These are phyloP conservation scores for Colletotrichum salicis DNA, from an alignment of 2,329 filamentous ascomycete species.

Conservation along the genomic window DNA sequence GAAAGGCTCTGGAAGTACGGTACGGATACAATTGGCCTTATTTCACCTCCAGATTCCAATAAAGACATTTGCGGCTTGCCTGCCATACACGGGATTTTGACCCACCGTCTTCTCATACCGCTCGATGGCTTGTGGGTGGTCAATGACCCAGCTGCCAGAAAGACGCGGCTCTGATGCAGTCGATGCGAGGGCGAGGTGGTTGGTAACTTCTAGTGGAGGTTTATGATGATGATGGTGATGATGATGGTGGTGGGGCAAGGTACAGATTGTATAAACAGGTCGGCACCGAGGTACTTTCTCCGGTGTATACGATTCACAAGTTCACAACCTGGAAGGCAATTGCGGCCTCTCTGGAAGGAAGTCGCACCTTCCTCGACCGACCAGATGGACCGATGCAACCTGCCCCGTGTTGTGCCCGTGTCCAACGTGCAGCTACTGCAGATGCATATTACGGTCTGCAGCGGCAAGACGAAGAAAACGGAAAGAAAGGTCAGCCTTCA, in stretches of 20 bases:
- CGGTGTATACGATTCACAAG: too few relatives aligned
- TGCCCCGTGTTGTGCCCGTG: constrained; percentile 21
- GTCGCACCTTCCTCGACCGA: not conserved
- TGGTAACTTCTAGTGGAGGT: not conserved
- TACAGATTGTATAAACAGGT: not conserved
- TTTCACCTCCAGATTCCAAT: not conserved
- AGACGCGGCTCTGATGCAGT: not conserved
- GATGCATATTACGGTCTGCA: constrained; percentile 5
- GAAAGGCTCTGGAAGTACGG: not conserved
- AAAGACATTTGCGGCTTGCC: not conserved
- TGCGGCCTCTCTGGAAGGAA: too few relatives aligned
- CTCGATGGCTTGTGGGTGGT: not conserved
- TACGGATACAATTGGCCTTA: not conserved
- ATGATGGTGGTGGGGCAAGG: not conserved
- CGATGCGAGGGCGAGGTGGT: not conserved
- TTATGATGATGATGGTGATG: too few relatives aligned
- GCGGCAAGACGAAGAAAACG: not conserved
- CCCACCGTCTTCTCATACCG: not conserved
- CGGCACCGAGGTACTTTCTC: not conserved
- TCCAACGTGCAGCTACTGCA: constrained; percentile 19
- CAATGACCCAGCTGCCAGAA: not conserved
- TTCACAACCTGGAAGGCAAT: too few relatives aligned
- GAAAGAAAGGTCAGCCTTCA: not conserved
- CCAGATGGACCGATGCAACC: constrained; percentile 6
- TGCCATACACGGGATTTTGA: not conserved